These are phyloP conservation scores for Trichoderma koningii DNA, from an alignment of 2,329 filamentous ascomycete genomes.

Conservation along the genomic window DNA sequence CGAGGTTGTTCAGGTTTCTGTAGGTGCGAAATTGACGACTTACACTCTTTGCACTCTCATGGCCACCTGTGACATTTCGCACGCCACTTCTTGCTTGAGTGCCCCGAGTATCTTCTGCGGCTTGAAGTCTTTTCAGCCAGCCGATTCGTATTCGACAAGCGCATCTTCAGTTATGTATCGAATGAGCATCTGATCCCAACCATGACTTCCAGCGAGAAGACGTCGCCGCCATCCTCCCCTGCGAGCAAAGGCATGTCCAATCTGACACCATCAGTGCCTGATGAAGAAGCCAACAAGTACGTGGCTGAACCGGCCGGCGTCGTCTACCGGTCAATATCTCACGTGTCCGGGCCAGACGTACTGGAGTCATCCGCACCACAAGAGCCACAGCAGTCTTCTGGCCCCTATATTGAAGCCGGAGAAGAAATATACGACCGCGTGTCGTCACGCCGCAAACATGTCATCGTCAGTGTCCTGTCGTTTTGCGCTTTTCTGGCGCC, in stretches of 20 bases:
- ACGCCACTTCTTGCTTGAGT: neutral
- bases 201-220: slow-evolving; percentile 7
- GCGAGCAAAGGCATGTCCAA: neutral
- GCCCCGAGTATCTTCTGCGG: neutral
- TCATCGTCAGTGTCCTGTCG: slow-evolving; percentile 69
- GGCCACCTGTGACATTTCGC: slow-evolving; percentile 6
- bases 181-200: neutral
- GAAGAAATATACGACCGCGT: slow-evolving; percentile 68
- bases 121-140: neutral
- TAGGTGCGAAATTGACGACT: slow-evolving; percentile 1
- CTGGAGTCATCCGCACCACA: slow-evolving; percentile 31
- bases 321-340: slow-evolving; percentile 34
- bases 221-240: neutral
- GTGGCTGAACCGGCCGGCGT: neutral
- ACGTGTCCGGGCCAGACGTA: slow-evolving; percentile 38
- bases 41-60: neutral
- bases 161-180: neutral
- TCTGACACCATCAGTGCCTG: neutral
- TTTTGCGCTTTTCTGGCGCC: slow-evolving; percentile 78
- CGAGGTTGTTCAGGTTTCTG: neutral
- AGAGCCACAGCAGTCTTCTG: slow-evolving; percentile 17
- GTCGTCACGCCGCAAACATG: slow-evolving; percentile 60
- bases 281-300: neutral
- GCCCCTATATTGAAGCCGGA: slow-evolving; percentile 35
- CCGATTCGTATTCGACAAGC: neutral